Conservation (phyloP, 1,284 basidiomycete genomes). For the Pseudozyma hubeiensis region DNA sequence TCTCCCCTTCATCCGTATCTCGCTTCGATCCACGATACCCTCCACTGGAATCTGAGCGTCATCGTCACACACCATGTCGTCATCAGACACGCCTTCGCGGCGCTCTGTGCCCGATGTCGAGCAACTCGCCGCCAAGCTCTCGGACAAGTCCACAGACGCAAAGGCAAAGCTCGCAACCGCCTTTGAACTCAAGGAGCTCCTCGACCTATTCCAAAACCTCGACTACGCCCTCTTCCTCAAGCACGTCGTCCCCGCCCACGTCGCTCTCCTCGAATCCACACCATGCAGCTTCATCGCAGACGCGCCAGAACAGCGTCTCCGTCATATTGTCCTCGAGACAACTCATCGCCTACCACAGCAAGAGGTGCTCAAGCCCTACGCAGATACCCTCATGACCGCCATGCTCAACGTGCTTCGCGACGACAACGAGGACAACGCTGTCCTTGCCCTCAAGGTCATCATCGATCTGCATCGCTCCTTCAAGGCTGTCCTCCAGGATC, state of each 20-base stretch:
- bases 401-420: conserved; percentile 84
- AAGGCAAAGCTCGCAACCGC: conserved; percentile 53
- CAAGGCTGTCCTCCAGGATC: conserved; percentile 76
- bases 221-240: conserved; percentile 78
- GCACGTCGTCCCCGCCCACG: conserved; percentile 78
- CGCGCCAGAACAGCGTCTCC: conserved; percentile 78
- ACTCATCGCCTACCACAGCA: conserved; percentile 86
- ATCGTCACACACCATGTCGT: conserved; percentile 21
- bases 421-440: conserved; percentile 97
- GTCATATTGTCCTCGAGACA: conserved; percentile 72
- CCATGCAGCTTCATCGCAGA: conserved; percentile 83
- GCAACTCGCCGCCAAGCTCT: conserved; percentile 45
- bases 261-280: conserved; percentile 81
- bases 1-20: too few relatives aligned
- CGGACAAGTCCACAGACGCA: conserved; percentile 47
- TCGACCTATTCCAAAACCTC: conserved; percentile 67
- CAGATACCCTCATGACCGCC: conserved; percentile 76
- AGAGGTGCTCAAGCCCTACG: conserved; percentile 81
- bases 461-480: conserved; percentile 76
- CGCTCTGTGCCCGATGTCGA: conserved; percentile 46
- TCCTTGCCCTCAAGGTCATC: conserved; percentile 89
- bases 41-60: neutral
- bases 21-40: too few relatives aligned
- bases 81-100: conserved; percentile 39
- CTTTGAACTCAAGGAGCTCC: conserved; percentile 61